Conservation (phyloP, 2,329 filamentous ascomycete species). For the Arthrinium puccinioides region DNA sequence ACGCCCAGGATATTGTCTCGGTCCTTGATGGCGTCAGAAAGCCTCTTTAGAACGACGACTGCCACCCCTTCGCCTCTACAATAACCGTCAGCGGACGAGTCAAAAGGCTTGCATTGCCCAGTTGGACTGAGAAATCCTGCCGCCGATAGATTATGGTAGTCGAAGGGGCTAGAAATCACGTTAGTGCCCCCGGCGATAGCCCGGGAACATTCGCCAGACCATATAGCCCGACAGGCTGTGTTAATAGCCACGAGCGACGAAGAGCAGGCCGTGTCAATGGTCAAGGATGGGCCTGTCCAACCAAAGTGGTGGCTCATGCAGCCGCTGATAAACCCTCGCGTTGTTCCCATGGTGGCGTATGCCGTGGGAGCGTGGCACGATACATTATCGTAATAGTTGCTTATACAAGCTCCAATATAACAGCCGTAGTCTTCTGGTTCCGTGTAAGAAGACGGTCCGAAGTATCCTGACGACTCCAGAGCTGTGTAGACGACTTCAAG, state of each 20-base stretch:
- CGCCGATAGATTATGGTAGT: conserved; percentile 16
- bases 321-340: conserved; percentile 19
- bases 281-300: conserved; percentile 23
- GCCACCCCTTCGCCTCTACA: conserved; percentile 42
- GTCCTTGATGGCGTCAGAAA: conserved; percentile 37
- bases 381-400: conserved; percentile 34
- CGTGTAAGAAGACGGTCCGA: conserved; percentile 2
- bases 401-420: conserved; percentile 26
- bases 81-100: conserved; percentile 41
- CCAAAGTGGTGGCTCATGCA: conserved; percentile 26
- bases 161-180: conserved; percentile 22
- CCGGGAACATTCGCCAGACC: conserved; percentile 20
- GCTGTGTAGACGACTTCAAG: conserved; percentile 15
- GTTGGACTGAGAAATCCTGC: conserved; percentile 20
- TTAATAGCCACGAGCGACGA: conserved; percentile 29
- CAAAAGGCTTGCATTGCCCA: conserved; percentile 26
- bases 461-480: conserved; percentile 19
- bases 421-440: conserved; percentile 21
- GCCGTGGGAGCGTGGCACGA: conserved; percentile 26
- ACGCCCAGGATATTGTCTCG: conserved; percentile 35
- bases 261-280: conserved; percentile 29
- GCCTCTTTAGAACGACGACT: conserved; percentile 38
- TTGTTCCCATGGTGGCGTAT: conserved; percentile 23
- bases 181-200: conserved; percentile 27
- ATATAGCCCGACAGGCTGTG: conserved; percentile 24